Percentiles rank a stretch among this genome's conserved stretches.
Evolutionary conservation across 2,329 filamentous ascomycete genomes (phyloP).

Genomic region (Alternaria sp.): DNA sequence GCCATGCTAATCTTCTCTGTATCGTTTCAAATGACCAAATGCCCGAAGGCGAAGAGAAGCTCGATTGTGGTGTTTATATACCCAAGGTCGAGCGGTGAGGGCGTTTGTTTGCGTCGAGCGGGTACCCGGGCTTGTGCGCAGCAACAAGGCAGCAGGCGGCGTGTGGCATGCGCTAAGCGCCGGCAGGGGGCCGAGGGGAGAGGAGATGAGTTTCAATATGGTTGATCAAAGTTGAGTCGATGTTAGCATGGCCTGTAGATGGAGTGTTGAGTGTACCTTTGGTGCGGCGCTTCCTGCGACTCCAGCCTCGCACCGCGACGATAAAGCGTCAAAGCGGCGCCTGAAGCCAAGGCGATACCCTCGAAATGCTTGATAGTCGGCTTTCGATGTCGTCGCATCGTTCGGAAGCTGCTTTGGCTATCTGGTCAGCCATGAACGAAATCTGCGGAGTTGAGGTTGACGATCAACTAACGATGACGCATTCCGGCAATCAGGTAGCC

Average conservation of each 20-base stretch:
- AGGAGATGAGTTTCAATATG: neutral
- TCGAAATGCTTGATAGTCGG: neutral
- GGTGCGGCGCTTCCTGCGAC: neutral
- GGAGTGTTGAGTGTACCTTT: neutral
- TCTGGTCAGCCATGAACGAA: neutral
- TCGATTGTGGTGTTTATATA: neutral
- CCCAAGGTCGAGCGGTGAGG: neutral
- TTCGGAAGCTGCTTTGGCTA: neutral
- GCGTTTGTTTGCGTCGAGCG: neutral
- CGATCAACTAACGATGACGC: neutral
- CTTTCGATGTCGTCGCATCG: neutral
- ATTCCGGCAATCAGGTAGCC: neutral
- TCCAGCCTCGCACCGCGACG: neutral
- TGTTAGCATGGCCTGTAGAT: neutral
- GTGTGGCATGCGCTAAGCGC: neutral
- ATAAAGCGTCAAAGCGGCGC: neutral
- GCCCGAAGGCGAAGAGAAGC: constrained; percentile 15
- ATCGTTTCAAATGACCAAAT: constrained; percentile 40
- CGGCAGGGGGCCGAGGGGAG: neutral
- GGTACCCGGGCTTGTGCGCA: neutral
- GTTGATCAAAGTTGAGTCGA: neutral
- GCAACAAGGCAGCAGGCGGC: constrained; percentile 1
- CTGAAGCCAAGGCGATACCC: neutral
- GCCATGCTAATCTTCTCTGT: constrained; percentile 56
- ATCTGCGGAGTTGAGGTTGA: neutral